Conservation (phyloP, 169 alveolate species). For the Perkinsus marinus region DNA sequence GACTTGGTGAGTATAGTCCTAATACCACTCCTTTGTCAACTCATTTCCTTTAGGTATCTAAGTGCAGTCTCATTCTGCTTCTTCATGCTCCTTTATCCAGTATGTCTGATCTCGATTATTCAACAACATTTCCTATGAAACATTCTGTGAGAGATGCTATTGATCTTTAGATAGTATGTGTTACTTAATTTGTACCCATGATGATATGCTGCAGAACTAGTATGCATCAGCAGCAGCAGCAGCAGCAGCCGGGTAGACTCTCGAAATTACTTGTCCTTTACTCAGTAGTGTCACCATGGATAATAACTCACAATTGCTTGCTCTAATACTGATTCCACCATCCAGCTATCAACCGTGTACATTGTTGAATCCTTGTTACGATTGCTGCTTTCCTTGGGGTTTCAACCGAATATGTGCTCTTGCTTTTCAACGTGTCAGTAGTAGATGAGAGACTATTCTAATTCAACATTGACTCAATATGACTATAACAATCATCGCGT, state of each 20-base stretch:
- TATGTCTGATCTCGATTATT: not conserved
- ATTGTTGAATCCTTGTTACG: not conserved
- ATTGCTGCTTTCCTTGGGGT: not conserved
- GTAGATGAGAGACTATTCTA: too few species aligned
- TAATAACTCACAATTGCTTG: not conserved
- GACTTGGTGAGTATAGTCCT: not conserved
- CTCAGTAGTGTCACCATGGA: not conserved
- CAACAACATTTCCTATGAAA: not conserved
- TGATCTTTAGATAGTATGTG: not conserved
- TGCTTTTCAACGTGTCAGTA: not conserved
- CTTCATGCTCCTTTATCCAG: not conserved
- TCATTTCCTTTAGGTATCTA: not conserved
- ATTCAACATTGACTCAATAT: not conserved
- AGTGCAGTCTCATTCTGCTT: not conserved
- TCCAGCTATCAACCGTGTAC: not conserved
- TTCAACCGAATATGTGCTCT: not conserved
- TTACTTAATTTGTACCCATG: not conserved
- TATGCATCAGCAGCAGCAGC: not conserved
- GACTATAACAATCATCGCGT: not conserved
- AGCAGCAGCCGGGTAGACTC: not conserved
- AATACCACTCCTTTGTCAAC: not conserved
- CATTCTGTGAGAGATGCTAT: not conserved
- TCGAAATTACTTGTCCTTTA: not conserved
- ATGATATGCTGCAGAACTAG: not conserved
- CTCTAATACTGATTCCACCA: not conserved